Evolutionary conservation across 441 rosid species (phyloP), one percentile per base, ranked within the genome.

Genomic region (Pelargonium cotyledonis): DNA sequence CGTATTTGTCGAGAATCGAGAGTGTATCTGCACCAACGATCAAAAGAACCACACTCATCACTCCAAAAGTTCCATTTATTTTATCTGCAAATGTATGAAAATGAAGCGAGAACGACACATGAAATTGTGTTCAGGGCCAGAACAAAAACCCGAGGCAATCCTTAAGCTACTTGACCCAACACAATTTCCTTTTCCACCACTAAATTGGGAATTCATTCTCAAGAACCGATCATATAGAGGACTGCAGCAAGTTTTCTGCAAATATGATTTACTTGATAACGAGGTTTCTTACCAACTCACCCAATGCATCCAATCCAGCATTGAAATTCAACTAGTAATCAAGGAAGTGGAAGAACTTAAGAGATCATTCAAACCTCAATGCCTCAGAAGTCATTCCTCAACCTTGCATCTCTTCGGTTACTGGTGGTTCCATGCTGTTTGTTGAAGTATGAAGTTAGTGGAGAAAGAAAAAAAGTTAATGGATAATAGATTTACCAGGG

Each of bases 381-480:
- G 91, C 97, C 97, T 89, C 97, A 93, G 92, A 89, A 96, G 95
- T 91, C 96, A 85, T 89, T 85, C 98, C 93, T 85, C 99, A 93
- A 96, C 99, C 96, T 93, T 88, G 96, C 95, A 91, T 80, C 89
- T 80, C 95, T 86, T 86, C 87, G 74, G 87, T 88, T 91, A 86
- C 88, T 68, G 82, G 82, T 84, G 85, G 86, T 83, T 89, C 89
- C 83, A 82, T 89, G 98, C 98, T 93, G 99, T 93, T 92, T 89
- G 96, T 89, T 84, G 88, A 96, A 91, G 96, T 86, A 83, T 82
- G 84, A 79, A 83, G 97, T 96, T 85, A 91, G 99, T 85, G 94
- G 84, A 83, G 78, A 83, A 82, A 74, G 84, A 78, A 82, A 73
- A 70, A 80, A 89, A 79, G 88, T 78, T 88, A 88, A 93, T 72